Evolutionary conservation across 2,329 filamentous ascomycete genomes (phyloP), one percentile per base, ranked within the genome.

Genomic region (Grosmannia clavigera): DNA sequence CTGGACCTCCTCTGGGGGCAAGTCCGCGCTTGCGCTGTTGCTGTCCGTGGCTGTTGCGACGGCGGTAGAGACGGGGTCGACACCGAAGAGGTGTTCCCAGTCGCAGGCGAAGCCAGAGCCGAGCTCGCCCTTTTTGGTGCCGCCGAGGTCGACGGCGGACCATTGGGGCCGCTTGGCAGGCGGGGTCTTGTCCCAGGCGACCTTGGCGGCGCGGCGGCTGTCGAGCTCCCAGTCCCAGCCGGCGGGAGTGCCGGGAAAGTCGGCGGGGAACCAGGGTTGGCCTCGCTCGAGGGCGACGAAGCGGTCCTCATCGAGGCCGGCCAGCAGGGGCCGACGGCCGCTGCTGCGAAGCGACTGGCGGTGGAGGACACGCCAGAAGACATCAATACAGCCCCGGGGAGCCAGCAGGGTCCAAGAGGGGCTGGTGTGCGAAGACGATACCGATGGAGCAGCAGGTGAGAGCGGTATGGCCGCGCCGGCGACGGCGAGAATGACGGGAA

Each of bases 311-410:
- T 89, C 79, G 38, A 96, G 68, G 0, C 94, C 92, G 1, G 89
- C 92, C 65, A 95, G 90, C 29, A 86, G 80, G 1, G 90, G 87
- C 6, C 59, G 62, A 62, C 90, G 95, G 0, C 87, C 86, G 9
- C 91, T 91, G 9, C 43, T 87, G 0, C 85, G 87, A 0, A 95
- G 77, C 0, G 90, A 89, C 62, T 86, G 90, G 68, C 90, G 90
- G 73, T 95, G 86, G 16, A 97, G 74, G 55, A 83, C 85, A 66
- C 92, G 87, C 94, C 94, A 99, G 38, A 96, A 78, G 0, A 90
- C 83, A 43, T 84, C 77, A 43, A 97, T 87, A 66, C 89, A 96
- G 69, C 89, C 91, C 90, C 92, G 96, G 0, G 94, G 94, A 3
- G 94, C 79, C 29, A 97, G 77, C 1, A 97, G 70, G 0, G 86